Percentiles rank a stretch among this genome's conserved stretches.
Conservation (phyloP, 495 filamentous ascomycete genomes). For the Staphylotrichum longicolle region DNA sequence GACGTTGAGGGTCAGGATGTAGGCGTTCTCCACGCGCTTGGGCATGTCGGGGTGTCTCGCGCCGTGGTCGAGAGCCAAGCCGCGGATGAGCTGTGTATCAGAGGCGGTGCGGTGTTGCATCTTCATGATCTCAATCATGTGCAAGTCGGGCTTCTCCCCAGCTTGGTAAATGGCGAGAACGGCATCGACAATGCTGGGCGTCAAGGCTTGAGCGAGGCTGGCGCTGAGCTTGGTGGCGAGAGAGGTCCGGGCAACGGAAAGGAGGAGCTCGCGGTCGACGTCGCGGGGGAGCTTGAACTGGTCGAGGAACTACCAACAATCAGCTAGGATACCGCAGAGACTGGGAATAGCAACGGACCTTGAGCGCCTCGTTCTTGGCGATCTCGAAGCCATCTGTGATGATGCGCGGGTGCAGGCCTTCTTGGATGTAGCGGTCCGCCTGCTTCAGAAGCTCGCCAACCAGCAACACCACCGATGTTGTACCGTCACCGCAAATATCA, state of each 20-base stretch:
- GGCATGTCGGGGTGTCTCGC: slow-evolving; percentile 98
- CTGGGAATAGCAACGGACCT: slow-evolving; percentile 44
- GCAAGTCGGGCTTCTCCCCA: slow-evolving; percentile 89
- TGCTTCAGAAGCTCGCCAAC: slow-evolving; percentile 98
- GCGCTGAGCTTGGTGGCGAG: slow-evolving; percentile 91
- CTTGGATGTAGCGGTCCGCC: slow-evolving; percentile 88
- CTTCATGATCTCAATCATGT: slow-evolving; percentile 99
- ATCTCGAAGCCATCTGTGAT: slow-evolving; percentile 98
- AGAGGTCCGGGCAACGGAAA: slow-evolving; percentile 91
- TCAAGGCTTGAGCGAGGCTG: slow-evolving; percentile 84
- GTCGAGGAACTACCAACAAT: slow-evolving; percentile 73
- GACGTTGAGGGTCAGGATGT: slow-evolving; percentile 92
- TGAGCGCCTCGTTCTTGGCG: slow-evolving; percentile 87
- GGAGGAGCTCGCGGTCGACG: slow-evolving; percentile 88
- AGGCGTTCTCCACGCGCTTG: slow-evolving; percentile 90
- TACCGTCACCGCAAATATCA: slow-evolving; percentile 97
- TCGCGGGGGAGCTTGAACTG: slow-evolving; percentile 82
- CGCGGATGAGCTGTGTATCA: slow-evolving; percentile 92
- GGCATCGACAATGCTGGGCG: slow-evolving; percentile 90
- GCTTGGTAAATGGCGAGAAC: slow-evolving; percentile 90
- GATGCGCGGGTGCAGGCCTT: slow-evolving; percentile 91
- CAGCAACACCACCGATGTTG: slow-evolving; percentile 90
- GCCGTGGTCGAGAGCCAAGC: slow-evolving; percentile 91
- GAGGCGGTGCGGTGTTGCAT: slow-evolving; percentile 98
- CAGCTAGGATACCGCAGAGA: too few relatives aligned